Evolutionary conservation across 768 basidiomycete species (phyloP).

Genomic region (Rhizopogon salebrosus): DNA sequence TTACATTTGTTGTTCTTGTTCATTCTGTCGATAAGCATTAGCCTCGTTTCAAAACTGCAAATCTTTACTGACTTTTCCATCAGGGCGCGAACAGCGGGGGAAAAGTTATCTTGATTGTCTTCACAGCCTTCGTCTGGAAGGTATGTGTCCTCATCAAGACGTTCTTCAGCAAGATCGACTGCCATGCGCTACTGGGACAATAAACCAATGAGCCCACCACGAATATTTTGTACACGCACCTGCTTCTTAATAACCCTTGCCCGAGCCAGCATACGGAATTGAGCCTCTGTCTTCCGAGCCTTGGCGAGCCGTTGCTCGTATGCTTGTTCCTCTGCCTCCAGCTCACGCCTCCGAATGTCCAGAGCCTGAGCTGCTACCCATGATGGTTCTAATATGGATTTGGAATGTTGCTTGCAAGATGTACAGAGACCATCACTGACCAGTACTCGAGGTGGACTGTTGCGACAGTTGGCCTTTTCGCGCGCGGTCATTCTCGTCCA

Average conservation of each 20-base stretch:
- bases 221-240: conserved; percentile 32
- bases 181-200: conserved; percentile 18
- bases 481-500: conserved; percentile 64
- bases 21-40: conserved; percentile 12
- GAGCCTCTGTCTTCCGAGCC: conserved; percentile 61
- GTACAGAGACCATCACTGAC: conserved; percentile 11
- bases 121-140: conserved; percentile 53
- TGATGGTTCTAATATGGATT: conserved; percentile 42
- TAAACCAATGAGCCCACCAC: conserved; percentile 2
- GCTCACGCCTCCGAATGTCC: conserved; percentile 54
- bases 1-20: conserved; percentile 3
- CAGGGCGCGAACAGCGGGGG: conserved; percentile 71
- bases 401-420: not conserved
- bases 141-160: conserved; percentile 61
- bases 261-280: conserved; percentile 45
- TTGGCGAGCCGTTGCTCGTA: conserved; percentile 54
- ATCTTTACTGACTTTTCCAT: conserved; percentile 59
- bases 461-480: conserved; percentile 57
- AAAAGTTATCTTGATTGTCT: conserved; percentile 51
- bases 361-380: conserved; percentile 77
- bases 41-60: conserved; percentile 3
- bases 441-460: conserved; percentile 17
- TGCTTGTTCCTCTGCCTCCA: conserved; percentile 64
- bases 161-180: conserved; percentile 14
- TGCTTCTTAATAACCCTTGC: conserved; percentile 57